Conservation (phyloP, 192 early-diverging fungal genomes). For the Pilaira anomala region DNA sequence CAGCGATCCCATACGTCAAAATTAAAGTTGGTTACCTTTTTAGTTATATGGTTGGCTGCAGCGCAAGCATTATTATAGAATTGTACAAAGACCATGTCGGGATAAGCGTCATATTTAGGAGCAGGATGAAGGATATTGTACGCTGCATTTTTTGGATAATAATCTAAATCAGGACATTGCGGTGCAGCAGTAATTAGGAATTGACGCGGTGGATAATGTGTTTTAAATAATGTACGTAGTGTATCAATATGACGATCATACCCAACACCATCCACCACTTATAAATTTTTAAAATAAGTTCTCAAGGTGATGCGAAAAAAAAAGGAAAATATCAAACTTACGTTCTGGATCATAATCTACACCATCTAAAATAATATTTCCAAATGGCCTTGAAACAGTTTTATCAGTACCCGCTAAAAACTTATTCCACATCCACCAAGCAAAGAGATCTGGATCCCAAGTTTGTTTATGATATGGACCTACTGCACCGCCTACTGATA, state of each 20-base stretch:
- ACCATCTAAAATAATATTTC: slow-evolving; percentile 66
- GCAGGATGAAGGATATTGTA: slow-evolving; percentile 31
- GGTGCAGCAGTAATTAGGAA: slow-evolving; percentile 67
- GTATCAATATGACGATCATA: slow-evolving; percentile 24
- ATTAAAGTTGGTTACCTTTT: slow-evolving; percentile 52
- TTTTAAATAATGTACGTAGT: slow-evolving; percentile 42
- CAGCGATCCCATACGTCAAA: slow-evolving; percentile 72
- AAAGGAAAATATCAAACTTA: slow-evolving; percentile 48
- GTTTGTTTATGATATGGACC: slow-evolving; percentile 38
- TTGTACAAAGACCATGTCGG: slow-evolving; percentile 74
- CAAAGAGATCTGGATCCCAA: slow-evolving; percentile 30
- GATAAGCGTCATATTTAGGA: slow-evolving; percentile 42
- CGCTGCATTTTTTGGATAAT: slow-evolving; percentile 53
- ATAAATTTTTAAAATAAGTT: background rate
- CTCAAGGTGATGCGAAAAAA: no score
- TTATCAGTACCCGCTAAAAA: slow-evolving; percentile 59
- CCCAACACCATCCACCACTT: slow-evolving; percentile 8
- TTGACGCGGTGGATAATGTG: slow-evolving; percentile 32
- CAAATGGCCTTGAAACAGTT: slow-evolving; percentile 58
- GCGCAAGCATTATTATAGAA: slow-evolving; percentile 51
- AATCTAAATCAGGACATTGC: slow-evolving; percentile 69
- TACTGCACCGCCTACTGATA: slow-evolving; percentile 61
- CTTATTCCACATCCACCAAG: slow-evolving; percentile 38
- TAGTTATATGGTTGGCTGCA: background rate
- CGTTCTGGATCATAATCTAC: slow-evolving; percentile 69